Conservation (phyloP, 2,329 filamentous ascomycete species). For the Neopestalotiopsis rosae region DNA sequence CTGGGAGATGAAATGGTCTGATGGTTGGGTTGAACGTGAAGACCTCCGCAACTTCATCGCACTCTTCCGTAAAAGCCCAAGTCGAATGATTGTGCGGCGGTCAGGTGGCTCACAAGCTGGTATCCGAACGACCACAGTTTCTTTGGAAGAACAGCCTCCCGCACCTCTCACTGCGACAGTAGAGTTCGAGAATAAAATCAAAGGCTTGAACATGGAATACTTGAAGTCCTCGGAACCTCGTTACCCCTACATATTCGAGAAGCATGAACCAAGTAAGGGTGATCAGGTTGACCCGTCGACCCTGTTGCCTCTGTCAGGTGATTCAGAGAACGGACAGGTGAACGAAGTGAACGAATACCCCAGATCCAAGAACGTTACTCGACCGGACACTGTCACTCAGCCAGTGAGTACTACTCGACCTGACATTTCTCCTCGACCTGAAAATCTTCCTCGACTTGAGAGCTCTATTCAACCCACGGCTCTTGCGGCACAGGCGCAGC, state of each 20-base stretch:
- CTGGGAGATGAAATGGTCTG: constrained; percentile 6
- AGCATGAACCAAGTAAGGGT: neutral
- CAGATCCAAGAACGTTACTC: too few relatives aligned
- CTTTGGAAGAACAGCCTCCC: neutral
- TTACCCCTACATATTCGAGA: neutral
- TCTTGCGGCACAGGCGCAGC: neutral
- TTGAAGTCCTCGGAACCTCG: neutral
- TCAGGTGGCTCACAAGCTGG: neutral
- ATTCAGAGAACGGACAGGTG: neutral
- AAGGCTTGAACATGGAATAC: too few relatives aligned
- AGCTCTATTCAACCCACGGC: too few relatives aligned
- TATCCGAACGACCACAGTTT: neutral
- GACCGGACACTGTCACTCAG: too few relatives aligned
- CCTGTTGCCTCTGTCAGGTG: neutral
- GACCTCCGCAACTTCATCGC: neutral
- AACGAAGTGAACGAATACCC: too few relatives aligned
- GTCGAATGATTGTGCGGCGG: neutral
- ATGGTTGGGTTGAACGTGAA: constrained; percentile 8
- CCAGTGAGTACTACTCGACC: too few relatives aligned
- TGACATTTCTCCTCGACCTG: too few relatives aligned
- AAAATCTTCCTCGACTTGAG: too few relatives aligned
- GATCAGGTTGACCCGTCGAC: neutral
- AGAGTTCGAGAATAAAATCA: neutral
- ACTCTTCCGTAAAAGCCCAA: neutral
- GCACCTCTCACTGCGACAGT: neutral